Percentiles rank a stretch among this genome's conserved stretches.
phyloP scores from a whole-genome alignment of 208 protist genomes.

The Trypanosoma boissoni region DNA sequence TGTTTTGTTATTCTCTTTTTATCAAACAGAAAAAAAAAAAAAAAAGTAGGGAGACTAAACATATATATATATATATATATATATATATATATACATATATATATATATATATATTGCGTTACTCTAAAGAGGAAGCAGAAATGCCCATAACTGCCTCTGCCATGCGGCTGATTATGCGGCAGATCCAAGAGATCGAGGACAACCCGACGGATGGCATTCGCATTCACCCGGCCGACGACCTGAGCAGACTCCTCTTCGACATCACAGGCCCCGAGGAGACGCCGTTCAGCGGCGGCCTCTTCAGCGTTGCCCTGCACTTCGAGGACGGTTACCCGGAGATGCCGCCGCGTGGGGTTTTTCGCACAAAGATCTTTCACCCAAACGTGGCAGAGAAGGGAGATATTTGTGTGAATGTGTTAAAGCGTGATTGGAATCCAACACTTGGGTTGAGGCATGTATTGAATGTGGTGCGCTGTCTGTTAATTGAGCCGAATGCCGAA shows the following conservation, averaged over 20 bases:
- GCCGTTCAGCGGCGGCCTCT: conserved; percentile 94
- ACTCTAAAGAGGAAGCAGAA: conserved; percentile 5
- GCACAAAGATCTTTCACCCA: conserved; percentile 99
- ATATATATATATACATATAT: conserved; percentile 24
- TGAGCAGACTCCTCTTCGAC: conserved; percentile 91
- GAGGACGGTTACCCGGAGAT: conserved; percentile 92
- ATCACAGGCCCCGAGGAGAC: conserved; percentile 95
- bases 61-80: conserved; percentile 21
- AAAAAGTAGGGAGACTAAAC: not conserved
- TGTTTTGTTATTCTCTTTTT: too few relatives aligned
- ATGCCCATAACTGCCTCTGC: conserved; percentile 78
- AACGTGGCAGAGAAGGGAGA: conserved; percentile 98
- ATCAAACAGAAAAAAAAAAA: conserved; percentile 25
- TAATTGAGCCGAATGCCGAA: conserved; percentile 98
- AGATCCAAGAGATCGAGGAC: conserved; percentile 71
- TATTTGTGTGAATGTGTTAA: conserved; percentile 99
- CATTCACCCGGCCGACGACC: conserved; percentile 81
- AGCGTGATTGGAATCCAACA: conserved; percentile 95
- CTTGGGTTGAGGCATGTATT: conserved; percentile 96
- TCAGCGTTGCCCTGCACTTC: conserved; percentile 91
- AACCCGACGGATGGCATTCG: conserved; percentile 90
- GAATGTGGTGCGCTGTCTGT: conserved; percentile 93
- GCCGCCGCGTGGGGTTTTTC: conserved; percentile 97
- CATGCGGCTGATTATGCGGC: conserved; percentile 85
- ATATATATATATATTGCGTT: conserved; percentile 9